Conservation (phyloP, 2,329 filamentous ascomycete species). For the Colletotrichum spinosum region DNA sequence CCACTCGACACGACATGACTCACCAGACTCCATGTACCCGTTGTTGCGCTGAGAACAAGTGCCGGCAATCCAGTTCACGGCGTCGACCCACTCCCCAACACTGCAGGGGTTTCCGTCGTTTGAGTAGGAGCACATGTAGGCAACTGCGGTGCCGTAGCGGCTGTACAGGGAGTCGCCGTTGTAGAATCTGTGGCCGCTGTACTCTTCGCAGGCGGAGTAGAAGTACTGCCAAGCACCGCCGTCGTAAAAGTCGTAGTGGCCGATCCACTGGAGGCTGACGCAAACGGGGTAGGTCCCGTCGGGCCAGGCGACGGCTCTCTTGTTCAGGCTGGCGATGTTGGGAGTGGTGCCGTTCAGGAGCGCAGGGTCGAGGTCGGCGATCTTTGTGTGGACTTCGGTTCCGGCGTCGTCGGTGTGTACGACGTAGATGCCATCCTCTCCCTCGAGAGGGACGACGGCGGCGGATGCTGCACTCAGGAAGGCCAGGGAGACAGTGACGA, state of each 20-base stretch:
- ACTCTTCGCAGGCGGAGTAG: background rate
- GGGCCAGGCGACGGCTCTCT: constrained; percentile 10
- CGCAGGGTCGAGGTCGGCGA: constrained; percentile 6
- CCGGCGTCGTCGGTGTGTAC: background rate
- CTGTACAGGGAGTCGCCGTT: constrained; percentile 8
- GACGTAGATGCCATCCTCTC: constrained; percentile 8
- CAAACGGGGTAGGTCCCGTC: constrained; percentile 11
- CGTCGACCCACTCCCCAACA: constrained; percentile 8
- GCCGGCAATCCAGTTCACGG: constrained; percentile 9
- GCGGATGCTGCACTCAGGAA: background rate
- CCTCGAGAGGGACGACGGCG: background rate
- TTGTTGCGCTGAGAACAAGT: background rate
- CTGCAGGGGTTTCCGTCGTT: constrained; percentile 9
- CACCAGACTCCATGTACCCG: constrained; percentile 5
- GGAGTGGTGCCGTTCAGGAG: background rate
- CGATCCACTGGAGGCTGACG: constrained; percentile 12
- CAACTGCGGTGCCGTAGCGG: constrained; percentile 9
- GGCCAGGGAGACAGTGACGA: constrained; percentile 1
- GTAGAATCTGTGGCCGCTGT: constrained; percentile 3
- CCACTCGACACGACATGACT: background rate
- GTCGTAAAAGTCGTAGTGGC: constrained; percentile 7
- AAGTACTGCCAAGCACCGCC: constrained; percentile 12
- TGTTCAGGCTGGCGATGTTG: background rate
- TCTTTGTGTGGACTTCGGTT: constrained; percentile 13
- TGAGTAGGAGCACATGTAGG: constrained; percentile 9